Conservation (phyloP, 1,139 yeast species). For the Kluyveromyces sp. region DNA sequence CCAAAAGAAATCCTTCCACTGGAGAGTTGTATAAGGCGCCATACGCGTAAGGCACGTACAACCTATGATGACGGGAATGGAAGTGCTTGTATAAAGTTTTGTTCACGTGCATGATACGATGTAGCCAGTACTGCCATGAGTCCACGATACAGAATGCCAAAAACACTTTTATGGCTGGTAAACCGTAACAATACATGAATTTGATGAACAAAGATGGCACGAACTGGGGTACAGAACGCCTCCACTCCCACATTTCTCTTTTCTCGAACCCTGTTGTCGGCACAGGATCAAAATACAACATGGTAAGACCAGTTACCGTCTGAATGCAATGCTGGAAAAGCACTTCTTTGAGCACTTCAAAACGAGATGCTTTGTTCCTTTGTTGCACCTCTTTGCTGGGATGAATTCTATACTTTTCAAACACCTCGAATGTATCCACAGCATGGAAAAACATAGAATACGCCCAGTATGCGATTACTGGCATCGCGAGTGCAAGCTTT, state of each 20-base stretch:
- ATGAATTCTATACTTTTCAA: conserved; percentile 81
- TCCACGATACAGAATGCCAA: conserved; percentile 73
- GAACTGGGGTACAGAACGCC: conserved; percentile 36
- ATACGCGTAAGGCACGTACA: conserved; percentile 93
- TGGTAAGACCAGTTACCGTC: conserved; percentile 54
- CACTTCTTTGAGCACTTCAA: conserved; percentile 74
- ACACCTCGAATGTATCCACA: conserved; percentile 64
- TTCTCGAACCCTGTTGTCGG: conserved; percentile 72
- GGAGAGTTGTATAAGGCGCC: conserved; percentile 96
- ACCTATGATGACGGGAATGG: conserved; percentile 90
- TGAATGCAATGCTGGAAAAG: conserved; percentile 78
- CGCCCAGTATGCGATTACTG: conserved; percentile 78
- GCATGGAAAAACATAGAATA: conserved; percentile 68
- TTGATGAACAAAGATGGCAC: conserved; percentile 43
- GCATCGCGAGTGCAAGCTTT: conserved; percentile 60
- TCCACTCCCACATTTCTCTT: conserved; percentile 58
- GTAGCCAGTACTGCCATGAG: conserved; percentile 91
- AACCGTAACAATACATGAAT: conserved; percentile 50
- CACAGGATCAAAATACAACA: conserved; percentile 52
- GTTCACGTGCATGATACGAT: conserved; percentile 81
- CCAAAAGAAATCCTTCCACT: conserved; percentile 85
- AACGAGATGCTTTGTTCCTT: conserved; percentile 66
- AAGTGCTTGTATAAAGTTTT: conserved; percentile 66
- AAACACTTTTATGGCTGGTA: conserved; percentile 49
- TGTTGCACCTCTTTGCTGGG: conserved; percentile 76